These are phyloP conservation scores for Morella rubra DNA, from an alignment of 306 rosid genomes.

Conservation along the genomic window DNA sequence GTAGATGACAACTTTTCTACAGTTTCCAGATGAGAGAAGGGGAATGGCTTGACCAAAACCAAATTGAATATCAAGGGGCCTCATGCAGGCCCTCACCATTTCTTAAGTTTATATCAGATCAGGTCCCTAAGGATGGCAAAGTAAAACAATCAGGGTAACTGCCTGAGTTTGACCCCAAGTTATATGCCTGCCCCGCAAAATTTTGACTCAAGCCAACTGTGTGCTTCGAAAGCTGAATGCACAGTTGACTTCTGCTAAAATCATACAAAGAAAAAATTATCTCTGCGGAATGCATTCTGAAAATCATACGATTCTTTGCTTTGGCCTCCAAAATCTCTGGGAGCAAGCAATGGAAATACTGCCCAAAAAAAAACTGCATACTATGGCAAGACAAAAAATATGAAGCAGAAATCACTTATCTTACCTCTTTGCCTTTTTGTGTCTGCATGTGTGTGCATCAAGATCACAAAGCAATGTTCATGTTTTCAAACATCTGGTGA, in stretches of 20 bases:
- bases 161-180: not conserved
- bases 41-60: not conserved
- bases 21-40: not conserved
- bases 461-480: not conserved
- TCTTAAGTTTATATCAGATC: not conserved
- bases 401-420: not conserved
- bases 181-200: not conserved
- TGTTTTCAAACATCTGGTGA: not conserved
- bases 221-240: too few relatives aligned
- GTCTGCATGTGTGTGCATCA: not conserved
- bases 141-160: slow-evolving; percentile 1
- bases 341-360: not conserved
- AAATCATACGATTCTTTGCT: not conserved
- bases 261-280: too few relatives aligned
- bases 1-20: not conserved
- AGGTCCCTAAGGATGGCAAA: not conserved
- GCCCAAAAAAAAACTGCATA: not conserved
- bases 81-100: not conserved
- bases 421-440: not conserved
- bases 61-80: not conserved
- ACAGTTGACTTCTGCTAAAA: too few relatives aligned
- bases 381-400: not conserved
- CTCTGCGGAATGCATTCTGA: too few relatives aligned
- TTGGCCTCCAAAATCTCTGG: not conserved
- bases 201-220: not conserved